Base-by-base conservation (phyloP, 441 rosid genomes). In the Arabidopsis lyrata region DNA sequence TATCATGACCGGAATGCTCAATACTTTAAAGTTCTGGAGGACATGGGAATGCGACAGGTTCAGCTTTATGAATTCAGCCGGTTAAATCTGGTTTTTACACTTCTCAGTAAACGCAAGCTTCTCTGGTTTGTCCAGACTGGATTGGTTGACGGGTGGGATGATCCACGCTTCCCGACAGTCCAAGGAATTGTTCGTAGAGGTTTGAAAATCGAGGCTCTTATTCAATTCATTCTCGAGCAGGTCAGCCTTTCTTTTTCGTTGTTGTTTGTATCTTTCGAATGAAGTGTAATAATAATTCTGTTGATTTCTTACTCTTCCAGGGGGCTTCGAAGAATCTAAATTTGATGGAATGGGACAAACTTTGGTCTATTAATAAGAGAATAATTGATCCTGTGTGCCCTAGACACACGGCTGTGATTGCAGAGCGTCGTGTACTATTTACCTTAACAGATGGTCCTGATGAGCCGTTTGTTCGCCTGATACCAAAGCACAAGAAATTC, bases 141-240 rank as follows among this genome's bases (percentile, higher is more conserved):
- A 68, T 85, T 88, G 78, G 99, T 95, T 64, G 96, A 90, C 63
- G 98, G 97, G 49, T 95, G 99, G 99, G 99, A 95, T 81, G 99
- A 95, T 82, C 90, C 98, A 49, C 93, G 99, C 4, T 89, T 95
- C 75, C 98, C 98, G 16, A 95, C 99, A n/a, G 99, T 95, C 34
- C 98, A 89, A 80, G 98, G 99, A 63, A 95, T 95, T 58, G 97
- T 92, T 10, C 96, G 96, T 8, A 83, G 98, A 79, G 98, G 99
- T 63, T 79, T 92, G 57, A 90, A 89, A 77, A 69, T 95, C 12
- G 99, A 90, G 77, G 97, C 98, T 49, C 54, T 95, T 70, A 87
- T 92, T 29, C 97, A 92, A 49, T 95, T 95, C 76, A 92, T 95
- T 82, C 90, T 95, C 34, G 99, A 95, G 61, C 97, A 89, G 94